Evolutionary conservation across 2,329 filamentous ascomycete genomes (phyloP), one percentile per base, ranked within the genome.

Genomic region (Trichoderma oligosporum): DNA sequence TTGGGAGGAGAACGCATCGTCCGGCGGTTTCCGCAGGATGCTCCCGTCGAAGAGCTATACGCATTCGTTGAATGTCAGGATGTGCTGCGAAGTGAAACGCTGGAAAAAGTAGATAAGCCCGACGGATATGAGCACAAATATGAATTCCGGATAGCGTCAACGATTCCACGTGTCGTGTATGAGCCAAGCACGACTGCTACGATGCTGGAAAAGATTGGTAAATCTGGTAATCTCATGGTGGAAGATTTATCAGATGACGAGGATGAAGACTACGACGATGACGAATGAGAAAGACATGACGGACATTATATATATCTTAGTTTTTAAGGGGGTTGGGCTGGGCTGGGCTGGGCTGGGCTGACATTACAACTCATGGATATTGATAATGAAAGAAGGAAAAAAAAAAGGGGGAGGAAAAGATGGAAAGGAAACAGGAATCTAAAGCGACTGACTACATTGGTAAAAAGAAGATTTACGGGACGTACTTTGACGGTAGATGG

Each of bases 61-160:
- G 94, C 93, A 0, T 97, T 96, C 73, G 91, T 97, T 2, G 94
- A 99, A 68, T 97, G 93, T 73, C 87, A 91, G 69, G 85, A 90
- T 52, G 64, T 87, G 5, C 65, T 91, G 3, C 72, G 80, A 33
- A 72, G 73, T 2, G 71, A 67, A 20, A 71, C 70, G 16, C 63
- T 61, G 12, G 66, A 63, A 33, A 73, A 83, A 64, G 90, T 91
- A 0, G 75, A 79, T 20, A 82, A 76, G 20, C 65, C 65, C 31
- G 56, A 46, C 11, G 58, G 53, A 11, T 97, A 94, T 68, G 78
- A 85, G 63, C 92, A 97, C 70, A 78, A 85, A 64, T 99, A 94
- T 74, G 76, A 75, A n/a, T 99, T 99, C 73, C 82, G 82, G 57
- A 83, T 99, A 42, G 91, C 93, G 2, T 89, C 87, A 24, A 86